Conservation (phyloP, 2,329 filamentous ascomycete species). For the Pseudogymnoascus sp. region DNA sequence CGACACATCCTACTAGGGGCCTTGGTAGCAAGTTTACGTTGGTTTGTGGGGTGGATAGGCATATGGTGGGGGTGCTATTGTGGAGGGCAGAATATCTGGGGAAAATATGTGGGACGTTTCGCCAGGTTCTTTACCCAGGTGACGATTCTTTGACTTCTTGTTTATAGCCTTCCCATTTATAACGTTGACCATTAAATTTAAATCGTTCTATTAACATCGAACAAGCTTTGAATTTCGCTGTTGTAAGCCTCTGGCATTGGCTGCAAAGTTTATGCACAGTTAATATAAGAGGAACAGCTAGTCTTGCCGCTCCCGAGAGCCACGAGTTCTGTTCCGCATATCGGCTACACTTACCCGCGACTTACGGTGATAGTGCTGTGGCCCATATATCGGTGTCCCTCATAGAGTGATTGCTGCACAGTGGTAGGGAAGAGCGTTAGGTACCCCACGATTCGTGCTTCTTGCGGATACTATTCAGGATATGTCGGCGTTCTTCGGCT, state of each 20-base stretch:
- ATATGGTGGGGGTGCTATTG: background rate
- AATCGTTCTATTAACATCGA: background rate
- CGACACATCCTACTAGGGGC: conserved; percentile 12
- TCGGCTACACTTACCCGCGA: background rate
- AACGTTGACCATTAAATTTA: background rate
- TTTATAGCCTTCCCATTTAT: background rate
- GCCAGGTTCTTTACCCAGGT: background rate
- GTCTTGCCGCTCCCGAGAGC: background rate
- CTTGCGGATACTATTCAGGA: background rate
- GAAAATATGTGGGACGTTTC: background rate
- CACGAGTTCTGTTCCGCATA: background rate
- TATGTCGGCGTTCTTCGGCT: background rate
- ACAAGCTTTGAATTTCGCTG: background rate
- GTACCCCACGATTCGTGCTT: background rate
- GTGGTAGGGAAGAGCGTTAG: background rate
- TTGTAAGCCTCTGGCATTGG: background rate
- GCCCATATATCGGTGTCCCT: background rate
- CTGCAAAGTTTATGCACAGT: background rate
- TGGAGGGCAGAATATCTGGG: background rate
- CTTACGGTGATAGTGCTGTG: background rate
- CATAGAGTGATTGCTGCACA: background rate
- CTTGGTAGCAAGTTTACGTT: background rate
- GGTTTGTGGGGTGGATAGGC: background rate
- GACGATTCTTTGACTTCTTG: background rate
- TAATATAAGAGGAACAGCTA: background rate